Conservation (phyloP, 345 rosid genomes). For the Acer saccharum region DNA sequence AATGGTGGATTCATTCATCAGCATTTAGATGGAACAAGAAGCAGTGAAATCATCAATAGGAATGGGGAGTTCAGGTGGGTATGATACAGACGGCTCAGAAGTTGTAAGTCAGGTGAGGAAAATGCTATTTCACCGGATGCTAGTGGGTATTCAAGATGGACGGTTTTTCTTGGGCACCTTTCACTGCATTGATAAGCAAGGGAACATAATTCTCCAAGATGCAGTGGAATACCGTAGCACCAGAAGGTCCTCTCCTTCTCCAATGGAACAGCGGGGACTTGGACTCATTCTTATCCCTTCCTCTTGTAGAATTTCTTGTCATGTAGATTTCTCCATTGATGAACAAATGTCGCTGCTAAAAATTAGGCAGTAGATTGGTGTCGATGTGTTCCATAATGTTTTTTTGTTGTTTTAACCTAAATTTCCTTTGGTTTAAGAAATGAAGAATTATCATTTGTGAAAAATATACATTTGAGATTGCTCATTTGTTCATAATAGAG, state of each 20-base stretch:
- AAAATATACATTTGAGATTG: background rate
- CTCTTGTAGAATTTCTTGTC: slow-evolving; percentile 68
- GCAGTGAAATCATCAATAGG: slow-evolving; percentile 21
- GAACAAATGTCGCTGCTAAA: slow-evolving; percentile 52
- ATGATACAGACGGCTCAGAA: no score
- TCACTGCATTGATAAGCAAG: slow-evolving; percentile 83
- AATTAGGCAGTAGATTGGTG: slow-evolving; percentile 27
- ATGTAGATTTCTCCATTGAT: slow-evolving; percentile 60
- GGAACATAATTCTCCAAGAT: slow-evolving; percentile 86
- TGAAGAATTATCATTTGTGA: background rate
- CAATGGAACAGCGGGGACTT: slow-evolving; percentile 84
- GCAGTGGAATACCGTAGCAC: slow-evolving; percentile 83
- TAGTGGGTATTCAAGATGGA: slow-evolving; percentile 83
- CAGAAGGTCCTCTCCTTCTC: slow-evolving; percentile 74
- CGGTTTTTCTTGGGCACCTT: slow-evolving; percentile 44
- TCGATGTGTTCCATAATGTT: background rate
- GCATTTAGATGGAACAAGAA: slow-evolving; percentile 29
- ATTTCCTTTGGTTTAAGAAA: background rate
- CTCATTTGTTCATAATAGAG: background rate
- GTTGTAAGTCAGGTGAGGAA: no score
- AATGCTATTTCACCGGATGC: slow-evolving; percentile 38
- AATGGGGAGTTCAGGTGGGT: slow-evolving; percentile 32
- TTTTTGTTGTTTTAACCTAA: background rate
- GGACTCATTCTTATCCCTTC: slow-evolving; percentile 80
- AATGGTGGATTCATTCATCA: no score